Percentiles rank a stretch among this genome's conserved stretches.
phyloP scores from a whole-genome alignment of 345 rosid genomes.

The Orychophragmus violaceus region DNA sequence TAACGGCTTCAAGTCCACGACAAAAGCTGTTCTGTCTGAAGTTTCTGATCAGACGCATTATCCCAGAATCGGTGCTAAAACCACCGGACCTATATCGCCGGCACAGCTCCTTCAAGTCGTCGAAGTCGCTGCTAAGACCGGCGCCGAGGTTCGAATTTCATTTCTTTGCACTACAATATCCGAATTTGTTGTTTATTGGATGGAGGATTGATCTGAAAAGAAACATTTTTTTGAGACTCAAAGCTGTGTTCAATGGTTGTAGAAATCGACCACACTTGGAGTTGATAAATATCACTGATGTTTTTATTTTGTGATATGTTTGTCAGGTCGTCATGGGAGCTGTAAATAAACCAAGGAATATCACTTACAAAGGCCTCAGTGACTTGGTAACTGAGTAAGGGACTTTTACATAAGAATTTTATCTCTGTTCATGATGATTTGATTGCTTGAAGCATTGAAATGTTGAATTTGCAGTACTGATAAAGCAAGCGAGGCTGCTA shows the following conservation, averaged over 20 bases:
- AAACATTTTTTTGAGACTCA: background rate
- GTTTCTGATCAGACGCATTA: constrained; percentile 38
- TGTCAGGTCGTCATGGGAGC: constrained; percentile 91
- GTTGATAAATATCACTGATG: too few relatives aligned
- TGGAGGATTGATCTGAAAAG: background rate
- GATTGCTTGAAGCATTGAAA: background rate
- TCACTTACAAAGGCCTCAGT: constrained; percentile 75
- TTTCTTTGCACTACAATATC: background rate
- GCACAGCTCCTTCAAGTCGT: constrained; percentile 67
- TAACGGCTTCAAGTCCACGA: constrained; percentile 2
- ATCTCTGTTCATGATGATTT: background rate
- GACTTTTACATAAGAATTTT: background rate
- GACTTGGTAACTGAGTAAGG: constrained; percentile 93
- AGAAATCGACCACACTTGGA: too few relatives aligned
- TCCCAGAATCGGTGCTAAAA: constrained; percentile 55
- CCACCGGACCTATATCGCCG: constrained; percentile 63
- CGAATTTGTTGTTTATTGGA: background rate
- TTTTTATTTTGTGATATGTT: background rate
- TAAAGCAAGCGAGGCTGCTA: constrained; percentile 84
- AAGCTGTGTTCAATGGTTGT: background rate
- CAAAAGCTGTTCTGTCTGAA: constrained; percentile 47
- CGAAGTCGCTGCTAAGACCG: constrained; percentile 77
- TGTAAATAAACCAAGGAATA: constrained; percentile 73
- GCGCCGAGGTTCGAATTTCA: constrained; percentile 59
- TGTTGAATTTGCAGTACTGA: constrained; percentile 64